A percentile compares a stretch with the other conserved stretches of the same genome.
Conservation (phyloP, 345 rosid genomes). For the Clausena lansium region DNA sequence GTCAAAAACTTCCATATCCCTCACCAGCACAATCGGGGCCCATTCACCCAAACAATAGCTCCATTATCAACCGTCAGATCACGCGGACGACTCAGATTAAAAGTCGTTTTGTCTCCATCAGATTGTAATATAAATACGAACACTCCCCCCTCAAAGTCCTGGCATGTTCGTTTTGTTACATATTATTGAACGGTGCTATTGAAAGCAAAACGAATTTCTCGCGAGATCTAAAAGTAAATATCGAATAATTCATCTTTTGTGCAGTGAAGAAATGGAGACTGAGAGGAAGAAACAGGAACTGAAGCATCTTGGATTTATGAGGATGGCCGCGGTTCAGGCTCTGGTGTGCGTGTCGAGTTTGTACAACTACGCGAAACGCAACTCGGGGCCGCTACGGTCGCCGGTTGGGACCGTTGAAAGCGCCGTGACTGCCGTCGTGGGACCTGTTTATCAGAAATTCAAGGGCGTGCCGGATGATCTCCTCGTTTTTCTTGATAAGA, state of each 20-base stretch:
- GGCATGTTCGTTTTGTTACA: too few species aligned
- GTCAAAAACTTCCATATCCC: neutral
- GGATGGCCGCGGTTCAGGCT: slow-evolving; percentile 54
- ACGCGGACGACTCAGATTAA: slow-evolving; percentile 17
- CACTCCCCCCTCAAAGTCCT: neutral
- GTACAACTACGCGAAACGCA: slow-evolving; percentile 70
- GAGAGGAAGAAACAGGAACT: slow-evolving; percentile 42
- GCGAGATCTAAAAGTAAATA: neutral
- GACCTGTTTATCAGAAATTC: slow-evolving; percentile 63
- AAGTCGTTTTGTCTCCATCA: too few species aligned
- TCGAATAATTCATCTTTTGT: neutral
- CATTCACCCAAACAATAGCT: slow-evolving; percentile 1
- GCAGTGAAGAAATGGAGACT: slow-evolving; percentile 36
- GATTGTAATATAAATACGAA: neutral
- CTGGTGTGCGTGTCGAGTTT: slow-evolving; percentile 50
- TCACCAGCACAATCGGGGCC: slow-evolving; percentile 6
- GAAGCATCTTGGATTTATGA: slow-evolving; percentile 68
- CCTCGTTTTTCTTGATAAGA: slow-evolving; percentile 65
- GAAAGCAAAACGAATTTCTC: neutral
- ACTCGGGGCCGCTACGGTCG: slow-evolving; percentile 75
- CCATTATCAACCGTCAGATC: slow-evolving; percentile 39
- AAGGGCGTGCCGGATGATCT: slow-evolving; percentile 65
- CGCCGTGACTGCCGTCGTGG: slow-evolving; percentile 56
- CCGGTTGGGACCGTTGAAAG: slow-evolving; percentile 67
- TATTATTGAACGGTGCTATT: neutral